Base-by-base conservation (phyloP, 805 yeast genomes). In the Pichia exigua region DNA sequence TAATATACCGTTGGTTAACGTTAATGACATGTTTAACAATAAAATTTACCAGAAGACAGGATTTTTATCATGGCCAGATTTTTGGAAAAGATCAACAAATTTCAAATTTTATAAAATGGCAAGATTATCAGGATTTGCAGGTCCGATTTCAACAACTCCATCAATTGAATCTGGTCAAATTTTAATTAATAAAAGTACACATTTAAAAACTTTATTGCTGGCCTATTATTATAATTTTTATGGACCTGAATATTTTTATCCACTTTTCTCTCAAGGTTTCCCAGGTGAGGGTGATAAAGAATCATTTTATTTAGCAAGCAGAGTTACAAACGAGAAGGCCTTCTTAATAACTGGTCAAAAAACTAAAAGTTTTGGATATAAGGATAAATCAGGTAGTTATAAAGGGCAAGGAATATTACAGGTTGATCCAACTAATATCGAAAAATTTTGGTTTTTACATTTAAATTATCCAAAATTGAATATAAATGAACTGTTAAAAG, bases 211-310 rank as follows among this genome's bases (percentile, higher is more conserved):
- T 0, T 62, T 85, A 44, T 62, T 83, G 27, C 65, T 85, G 46
- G 72, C 86, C 3, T 68, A 81, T 42, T 85, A 83, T 64, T 85
- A 85, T 64, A 85, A 85, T 58, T 65, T 81, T 1, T 70, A 72
- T 64, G 91, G 92, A 0, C 89, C 89, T 0, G 65, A 72, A 10
- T 81, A 76, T 67, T 85, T 79, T 63, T 85, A 85, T 59, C 84
- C 83, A 12, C 65, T 85, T 52, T 71, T 85, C 56, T 77, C 87
- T 0, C 91, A 84, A 61, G 88, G 88, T 4, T 73, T 80, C 26
- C 82, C 88, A 1, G 92, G 92, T 27, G 86, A 85, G 69, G 91
- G 92, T 48, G 92, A 85, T 61, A 85, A 85, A 62, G 92, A 85
- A 61, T 83, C 92, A 0, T 84, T 83, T 57, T 75, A 81, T 41